Evolutionary conservation across 345 rosid genomes (phyloP).

Genomic region (Populus nigra): DNA sequence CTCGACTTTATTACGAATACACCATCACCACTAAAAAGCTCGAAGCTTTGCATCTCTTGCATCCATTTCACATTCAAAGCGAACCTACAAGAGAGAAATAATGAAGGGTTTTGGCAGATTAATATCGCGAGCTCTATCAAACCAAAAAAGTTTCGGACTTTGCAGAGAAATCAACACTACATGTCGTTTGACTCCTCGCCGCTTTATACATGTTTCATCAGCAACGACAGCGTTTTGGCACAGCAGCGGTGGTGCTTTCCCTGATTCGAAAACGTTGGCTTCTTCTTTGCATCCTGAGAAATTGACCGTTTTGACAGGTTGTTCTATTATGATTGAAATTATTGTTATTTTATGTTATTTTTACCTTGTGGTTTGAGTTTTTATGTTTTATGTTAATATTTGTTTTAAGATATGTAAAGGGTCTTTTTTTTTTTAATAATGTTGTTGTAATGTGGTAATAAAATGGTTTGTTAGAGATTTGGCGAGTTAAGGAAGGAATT

Average conservation of each 20-base stretch:
- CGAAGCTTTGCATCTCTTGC: background rate
- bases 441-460: background rate
- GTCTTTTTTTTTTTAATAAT: background rate
- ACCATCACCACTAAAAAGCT: background rate
- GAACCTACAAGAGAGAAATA: background rate
- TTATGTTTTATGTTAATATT: background rate
- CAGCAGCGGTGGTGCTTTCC: background rate
- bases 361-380: background rate
- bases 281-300: conserved; percentile 15
- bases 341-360: background rate
- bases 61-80: background rate
- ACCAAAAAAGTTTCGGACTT: conserved; percentile 10
- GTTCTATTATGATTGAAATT: background rate
- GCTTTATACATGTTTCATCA: conserved; percentile 28
- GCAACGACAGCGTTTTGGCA: conserved; percentile 12
- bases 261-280: conserved; percentile 10
- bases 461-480: background rate
- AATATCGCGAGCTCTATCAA: conserved; percentile 22
- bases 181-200: conserved; percentile 26
- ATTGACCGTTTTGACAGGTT: conserved; percentile 45
- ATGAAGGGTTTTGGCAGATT: conserved; percentile 25
- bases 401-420: background rate
- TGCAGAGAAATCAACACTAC: background rate
- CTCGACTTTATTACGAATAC: background rate
- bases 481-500: background rate